Base-by-base conservation (phyloP, 2,329 filamentous ascomycete genomes). In the Blastomyces silverae region DNA sequence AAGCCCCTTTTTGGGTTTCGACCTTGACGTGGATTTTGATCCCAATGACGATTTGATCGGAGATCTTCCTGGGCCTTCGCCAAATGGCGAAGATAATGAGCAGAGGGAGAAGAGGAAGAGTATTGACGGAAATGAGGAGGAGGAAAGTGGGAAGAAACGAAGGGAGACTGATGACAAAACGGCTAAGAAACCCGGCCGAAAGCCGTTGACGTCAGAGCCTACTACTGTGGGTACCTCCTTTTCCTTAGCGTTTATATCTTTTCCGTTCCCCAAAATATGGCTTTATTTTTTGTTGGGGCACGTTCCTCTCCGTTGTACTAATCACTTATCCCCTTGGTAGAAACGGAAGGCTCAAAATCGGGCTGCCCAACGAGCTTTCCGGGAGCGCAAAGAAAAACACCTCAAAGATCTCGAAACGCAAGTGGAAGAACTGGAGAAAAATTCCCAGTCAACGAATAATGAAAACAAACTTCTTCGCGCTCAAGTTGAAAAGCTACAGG, bases 141-240 rank as follows among this genome's bases (percentile, higher is more conserved):
- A 89, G 6, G 89, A 83, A n/a, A 80, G 80, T 37, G 83, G 83
- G 56, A 85, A 86, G 65, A 94, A 92, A 81, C 85, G 91, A 69
- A 86, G 90, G 66, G 92, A 96, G 77, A 86, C 88, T 65, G 87
- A 91, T 64, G 91, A 92, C 56, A 96, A 94, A 79, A 83, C 88
- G 55, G 86, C 91, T 31, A 97, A 97, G 85, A 99, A 97, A 80
- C 93, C 94, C 4, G 94, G 94, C 61, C 87, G 94, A 68, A 99
- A 99, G 82, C 94, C 93, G 25, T 82, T 97, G 72, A 97, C 91
- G 59, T 95, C 91, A 28, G 94, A 97, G 77, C 94, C 94, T 31
- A 97, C 90, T 70, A 94, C 92, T 70, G 93, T 97, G 87, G 81
- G 92, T 86, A 66, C 46, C 50, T 56, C 17, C 17, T 46, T 46